Evolutionary conservation across 1,284 basidiomycete genomes (phyloP).

Genomic region (Boletellus sp.): DNA sequence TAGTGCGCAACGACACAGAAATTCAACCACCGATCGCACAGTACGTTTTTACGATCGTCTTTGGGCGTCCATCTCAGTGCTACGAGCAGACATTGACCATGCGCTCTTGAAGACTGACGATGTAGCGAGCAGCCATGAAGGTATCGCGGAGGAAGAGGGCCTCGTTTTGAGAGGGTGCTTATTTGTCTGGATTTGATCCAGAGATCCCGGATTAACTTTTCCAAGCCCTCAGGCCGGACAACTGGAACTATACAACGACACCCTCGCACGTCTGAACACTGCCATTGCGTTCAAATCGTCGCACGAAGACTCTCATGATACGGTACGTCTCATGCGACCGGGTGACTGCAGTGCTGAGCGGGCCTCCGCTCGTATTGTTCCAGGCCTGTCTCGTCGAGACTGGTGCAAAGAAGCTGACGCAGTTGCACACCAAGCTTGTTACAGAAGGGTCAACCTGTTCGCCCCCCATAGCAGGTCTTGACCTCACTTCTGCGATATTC

Average conservation of each 20-base stretch:
- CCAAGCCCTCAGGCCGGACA: constrained; percentile 68
- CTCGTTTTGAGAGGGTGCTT: constrained; percentile 70
- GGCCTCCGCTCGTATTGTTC: no score
- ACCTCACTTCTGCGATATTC: constrained; percentile 17
- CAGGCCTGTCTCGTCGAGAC: constrained; percentile 75
- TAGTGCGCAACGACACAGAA: constrained; percentile 59
- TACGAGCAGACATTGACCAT: constrained; percentile 65
- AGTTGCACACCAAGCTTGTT: constrained; percentile 75
- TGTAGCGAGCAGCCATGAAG: constrained; percentile 69
- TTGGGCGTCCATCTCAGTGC: constrained; percentile 4
- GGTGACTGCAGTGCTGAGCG: not conserved
- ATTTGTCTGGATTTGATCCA: not conserved
- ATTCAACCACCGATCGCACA: constrained; percentile 39
- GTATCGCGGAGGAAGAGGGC: constrained; percentile 73
- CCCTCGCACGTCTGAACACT: constrained; percentile 70
- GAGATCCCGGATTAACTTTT: not conserved
- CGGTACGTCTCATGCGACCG: constrained; percentile 35
- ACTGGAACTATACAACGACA: constrained; percentile 62
- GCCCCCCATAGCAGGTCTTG: constrained; percentile 52
- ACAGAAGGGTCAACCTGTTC: constrained; percentile 75
- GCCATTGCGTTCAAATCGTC: constrained; percentile 72
- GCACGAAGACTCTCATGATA: constrained; percentile 56
- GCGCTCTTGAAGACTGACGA: constrained; percentile 74
- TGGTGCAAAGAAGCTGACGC: constrained; percentile 74
- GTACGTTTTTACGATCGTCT: constrained; percentile 38